phyloP scores from a whole-genome alignment of 2,329 filamentous ascomycete genomes.

The Ophiostoma ips region DNA sequence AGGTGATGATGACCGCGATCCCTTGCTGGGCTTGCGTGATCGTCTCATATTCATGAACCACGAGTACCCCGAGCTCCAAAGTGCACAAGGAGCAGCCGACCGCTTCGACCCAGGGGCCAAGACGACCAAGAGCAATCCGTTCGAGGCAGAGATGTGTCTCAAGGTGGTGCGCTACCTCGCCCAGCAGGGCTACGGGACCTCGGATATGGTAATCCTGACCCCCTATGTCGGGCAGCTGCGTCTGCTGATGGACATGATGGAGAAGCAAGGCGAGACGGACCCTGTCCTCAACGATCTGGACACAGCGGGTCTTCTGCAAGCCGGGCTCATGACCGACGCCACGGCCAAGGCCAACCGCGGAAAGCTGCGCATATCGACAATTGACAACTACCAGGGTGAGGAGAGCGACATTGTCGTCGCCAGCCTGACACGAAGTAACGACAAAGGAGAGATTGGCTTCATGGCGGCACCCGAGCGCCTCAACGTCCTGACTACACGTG shows the following conservation, averaged over 20 bases:
- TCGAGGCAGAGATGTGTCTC: constrained; percentile 53
- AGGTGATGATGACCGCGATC: constrained; percentile 21
- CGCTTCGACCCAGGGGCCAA: constrained; percentile 33
- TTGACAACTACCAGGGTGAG: constrained; percentile 66
- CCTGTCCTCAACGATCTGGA: constrained; percentile 57
- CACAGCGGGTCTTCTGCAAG: constrained; percentile 44
- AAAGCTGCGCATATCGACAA: constrained; percentile 3
- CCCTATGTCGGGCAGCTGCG: constrained; percentile 59
- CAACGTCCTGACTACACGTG: constrained; percentile 57
- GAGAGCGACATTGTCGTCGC: constrained; percentile 60
- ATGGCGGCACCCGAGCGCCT: constrained; percentile 50
- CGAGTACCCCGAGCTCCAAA: constrained; percentile 33
- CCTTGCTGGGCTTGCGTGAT: constrained; percentile 41
- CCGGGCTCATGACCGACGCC: constrained; percentile 44
- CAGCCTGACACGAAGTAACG: constrained; percentile 55
- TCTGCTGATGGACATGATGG: constrained; percentile 39
- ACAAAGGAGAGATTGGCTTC: constrained; percentile 52
- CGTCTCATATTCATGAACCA: constrained; percentile 58
- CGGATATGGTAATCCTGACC: constrained; percentile 53
- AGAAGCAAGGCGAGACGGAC: constrained; percentile 36
- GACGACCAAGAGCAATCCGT: constrained; percentile 46
- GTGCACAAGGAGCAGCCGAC: constrained; percentile 28
- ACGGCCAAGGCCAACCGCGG: constrained; percentile 15
- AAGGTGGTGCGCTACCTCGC: constrained; percentile 51
- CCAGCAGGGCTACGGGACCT: constrained; percentile 56